Percentiles rank a stretch among this genome's conserved stretches.
phyloP scores from a whole-genome alignment of 164 flowering plant genomes.

The Liquidambar formosana region DNA sequence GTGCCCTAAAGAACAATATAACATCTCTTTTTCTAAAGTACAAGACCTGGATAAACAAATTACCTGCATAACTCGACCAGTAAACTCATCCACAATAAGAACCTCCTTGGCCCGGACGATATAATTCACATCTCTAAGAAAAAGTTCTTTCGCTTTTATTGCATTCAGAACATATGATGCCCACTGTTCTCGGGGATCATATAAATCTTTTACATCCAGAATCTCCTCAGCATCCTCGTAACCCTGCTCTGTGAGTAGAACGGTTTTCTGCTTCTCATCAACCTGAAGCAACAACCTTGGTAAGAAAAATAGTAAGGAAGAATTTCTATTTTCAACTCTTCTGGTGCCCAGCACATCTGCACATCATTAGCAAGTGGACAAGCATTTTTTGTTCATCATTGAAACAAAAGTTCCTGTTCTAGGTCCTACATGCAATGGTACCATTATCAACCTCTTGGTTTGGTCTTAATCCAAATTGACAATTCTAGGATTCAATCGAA shows the following conservation, averaged over 20 bases:
- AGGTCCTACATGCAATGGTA: neutral
- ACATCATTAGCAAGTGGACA: neutral
- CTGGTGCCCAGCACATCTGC: neutral
- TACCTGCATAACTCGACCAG: slow-evolving; percentile 99
- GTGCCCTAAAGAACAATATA: neutral
- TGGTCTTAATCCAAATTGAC: too few species aligned
- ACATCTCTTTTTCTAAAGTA: neutral
- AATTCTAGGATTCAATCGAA: too few species aligned
- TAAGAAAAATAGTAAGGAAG: slow-evolving; percentile 3
- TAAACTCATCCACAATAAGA: slow-evolving; percentile 96
- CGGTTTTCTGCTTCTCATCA: slow-evolving; percentile 93
- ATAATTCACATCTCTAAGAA: slow-evolving; percentile 94
- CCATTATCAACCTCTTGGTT: too few species aligned
- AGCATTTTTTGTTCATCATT: neutral
- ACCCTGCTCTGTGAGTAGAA: slow-evolving; percentile 92
- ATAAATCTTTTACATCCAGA: slow-evolving; percentile 82
- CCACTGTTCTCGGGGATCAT: slow-evolving; percentile 99
- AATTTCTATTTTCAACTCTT: neutral
- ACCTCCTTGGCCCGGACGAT: slow-evolving; percentile 93
- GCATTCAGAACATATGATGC: slow-evolving; percentile 91
- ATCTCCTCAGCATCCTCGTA: slow-evolving; percentile 98
- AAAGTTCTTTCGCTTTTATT: slow-evolving; percentile 91
- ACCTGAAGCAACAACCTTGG: slow-evolving; percentile 49
- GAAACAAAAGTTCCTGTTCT: neutral
- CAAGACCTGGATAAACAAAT: slow-evolving; percentile 2